A percentile compares a stretch with the other conserved stretches of the same genome.
Evolutionary conservation across 1,139 yeast genomes (phyloP).

Genomic region (Hansenula sp.): DNA sequence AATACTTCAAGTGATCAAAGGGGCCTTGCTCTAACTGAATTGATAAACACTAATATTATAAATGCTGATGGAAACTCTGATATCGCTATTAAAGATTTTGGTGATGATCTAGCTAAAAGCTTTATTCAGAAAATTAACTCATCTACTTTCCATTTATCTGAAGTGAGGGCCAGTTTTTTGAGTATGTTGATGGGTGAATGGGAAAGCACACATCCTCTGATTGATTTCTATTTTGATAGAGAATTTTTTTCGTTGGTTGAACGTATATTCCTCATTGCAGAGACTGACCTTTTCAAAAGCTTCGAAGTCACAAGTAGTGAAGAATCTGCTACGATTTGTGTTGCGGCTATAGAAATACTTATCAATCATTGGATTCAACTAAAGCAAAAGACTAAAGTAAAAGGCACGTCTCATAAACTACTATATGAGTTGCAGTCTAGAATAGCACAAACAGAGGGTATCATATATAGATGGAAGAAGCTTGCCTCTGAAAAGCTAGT

Average conservation of each 20-base stretch:
- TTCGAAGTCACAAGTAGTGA: background rate
- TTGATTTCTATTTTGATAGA: slow-evolving; percentile 18
- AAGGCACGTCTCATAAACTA: slow-evolving; percentile 26
- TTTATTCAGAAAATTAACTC: slow-evolving; percentile 3
- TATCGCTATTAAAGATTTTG: slow-evolving; percentile 14
- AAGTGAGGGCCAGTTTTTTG: slow-evolving; percentile 42
- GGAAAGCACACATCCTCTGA: slow-evolving; percentile 23
- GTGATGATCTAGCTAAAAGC: slow-evolving; percentile 24
- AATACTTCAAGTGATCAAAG: background rate
- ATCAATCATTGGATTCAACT: slow-evolving; percentile 36
- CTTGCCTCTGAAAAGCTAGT: background rate
- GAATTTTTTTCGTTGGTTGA: slow-evolving; percentile 11
- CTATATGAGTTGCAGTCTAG: slow-evolving; percentile 31
- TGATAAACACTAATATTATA: slow-evolving; percentile 11
- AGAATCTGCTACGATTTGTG: slow-evolving; percentile 19
- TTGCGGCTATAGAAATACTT: slow-evolving; percentile 51
- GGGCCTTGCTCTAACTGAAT: background rate
- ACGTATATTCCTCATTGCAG: slow-evolving; percentile 10
- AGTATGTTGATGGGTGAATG: slow-evolving; percentile 30
- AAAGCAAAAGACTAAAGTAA: slow-evolving; percentile 6
- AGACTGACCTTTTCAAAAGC: slow-evolving; percentile 3
- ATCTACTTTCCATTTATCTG: slow-evolving; percentile 20
- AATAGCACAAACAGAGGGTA: slow-evolving; percentile 12
- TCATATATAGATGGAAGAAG: slow-evolving; percentile 29
- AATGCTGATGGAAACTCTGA: slow-evolving; percentile 23